Evolutionary conservation across 495 filamentous ascomycete genomes (phyloP).

Genomic region (Tuber melanosporum): DNA sequence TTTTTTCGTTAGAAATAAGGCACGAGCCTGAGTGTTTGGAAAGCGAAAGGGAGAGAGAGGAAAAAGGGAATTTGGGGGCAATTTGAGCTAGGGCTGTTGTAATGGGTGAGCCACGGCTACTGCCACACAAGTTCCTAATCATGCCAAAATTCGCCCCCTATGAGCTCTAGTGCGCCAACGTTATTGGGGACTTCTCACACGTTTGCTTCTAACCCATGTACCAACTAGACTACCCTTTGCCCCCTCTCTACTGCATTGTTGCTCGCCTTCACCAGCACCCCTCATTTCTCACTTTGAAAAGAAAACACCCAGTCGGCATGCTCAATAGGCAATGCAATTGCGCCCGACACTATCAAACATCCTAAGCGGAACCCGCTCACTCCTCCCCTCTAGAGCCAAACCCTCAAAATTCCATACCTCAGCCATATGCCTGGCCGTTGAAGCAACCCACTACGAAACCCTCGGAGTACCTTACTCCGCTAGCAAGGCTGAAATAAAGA

Average conservation of each 20-base stretch:
- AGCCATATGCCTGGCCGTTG: constrained; percentile 35
- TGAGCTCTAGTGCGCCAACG: not conserved
- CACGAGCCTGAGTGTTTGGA: not conserved
- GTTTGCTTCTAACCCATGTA: not conserved
- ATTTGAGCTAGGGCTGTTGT: not conserved
- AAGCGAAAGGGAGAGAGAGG: not conserved
- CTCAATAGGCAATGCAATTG: constrained; percentile 23
- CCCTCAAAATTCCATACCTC: constrained; percentile 46
- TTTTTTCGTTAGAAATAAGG: not conserved
- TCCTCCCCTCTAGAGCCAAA: not conserved
- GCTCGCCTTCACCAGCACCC: not conserved
- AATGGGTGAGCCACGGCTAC: not conserved
- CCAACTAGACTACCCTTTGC: not conserved
- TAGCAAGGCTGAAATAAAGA: constrained; percentile 72
- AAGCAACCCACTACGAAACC: constrained; percentile 68
- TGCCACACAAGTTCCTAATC: not conserved
- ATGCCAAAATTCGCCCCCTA: not conserved
- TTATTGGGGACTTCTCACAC: not conserved
- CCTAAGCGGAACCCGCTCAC: not conserved
- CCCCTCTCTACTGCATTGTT: not conserved
- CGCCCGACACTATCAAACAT: constrained; percentile 2
- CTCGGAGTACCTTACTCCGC: constrained; percentile 66
- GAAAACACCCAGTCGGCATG: constrained; percentile 15
- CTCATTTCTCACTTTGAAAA: not conserved
- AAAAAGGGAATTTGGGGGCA: not conserved